Percentiles rank a stretch among this genome's conserved stretches.
Conservation (phyloP, 768 basidiomycete species). For the Termitomyces sp. region DNA sequence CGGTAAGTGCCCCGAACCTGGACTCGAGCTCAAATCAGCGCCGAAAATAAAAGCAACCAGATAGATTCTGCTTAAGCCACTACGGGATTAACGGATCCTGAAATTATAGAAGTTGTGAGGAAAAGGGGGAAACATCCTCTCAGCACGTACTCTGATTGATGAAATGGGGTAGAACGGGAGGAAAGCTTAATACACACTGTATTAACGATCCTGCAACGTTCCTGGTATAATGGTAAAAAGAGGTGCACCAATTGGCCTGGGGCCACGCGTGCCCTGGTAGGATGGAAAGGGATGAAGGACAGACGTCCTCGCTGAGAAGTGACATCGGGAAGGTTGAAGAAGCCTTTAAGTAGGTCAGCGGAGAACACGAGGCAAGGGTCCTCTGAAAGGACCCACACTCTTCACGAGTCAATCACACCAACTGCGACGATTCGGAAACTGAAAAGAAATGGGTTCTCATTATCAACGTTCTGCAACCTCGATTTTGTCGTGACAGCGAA, state of each 20-base stretch:
- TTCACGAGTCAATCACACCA: background rate
- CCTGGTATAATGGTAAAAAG: conserved; percentile 23
- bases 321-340: conserved; percentile 27
- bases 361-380: conserved; percentile 39
- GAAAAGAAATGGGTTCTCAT: too few relatives aligned
- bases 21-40: background rate
- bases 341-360: conserved; percentile 31
- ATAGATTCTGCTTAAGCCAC: conserved; percentile 6
- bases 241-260: conserved; percentile 15
- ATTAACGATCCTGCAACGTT: conserved; percentile 15
- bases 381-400: background rate
- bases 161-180: conserved; percentile 1
- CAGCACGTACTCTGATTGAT: conserved; percentile 10
- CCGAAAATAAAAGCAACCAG: background rate
- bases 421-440: too few relatives aligned
- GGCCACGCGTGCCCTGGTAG: conserved; percentile 15
- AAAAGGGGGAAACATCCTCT: background rate
- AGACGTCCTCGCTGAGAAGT: conserved; percentile 34
- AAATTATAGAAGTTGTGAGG: background rate
- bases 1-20: background rate
- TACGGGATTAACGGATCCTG: conserved; percentile 8
- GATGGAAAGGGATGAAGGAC: conserved; percentile 25
- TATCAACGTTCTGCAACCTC: too few relatives aligned
- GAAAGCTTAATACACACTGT: conserved; percentile 14
- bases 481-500: too few relatives aligned